Conservation (phyloP, 164 flowering plant genomes). For the Vitis cinerea region DNA sequence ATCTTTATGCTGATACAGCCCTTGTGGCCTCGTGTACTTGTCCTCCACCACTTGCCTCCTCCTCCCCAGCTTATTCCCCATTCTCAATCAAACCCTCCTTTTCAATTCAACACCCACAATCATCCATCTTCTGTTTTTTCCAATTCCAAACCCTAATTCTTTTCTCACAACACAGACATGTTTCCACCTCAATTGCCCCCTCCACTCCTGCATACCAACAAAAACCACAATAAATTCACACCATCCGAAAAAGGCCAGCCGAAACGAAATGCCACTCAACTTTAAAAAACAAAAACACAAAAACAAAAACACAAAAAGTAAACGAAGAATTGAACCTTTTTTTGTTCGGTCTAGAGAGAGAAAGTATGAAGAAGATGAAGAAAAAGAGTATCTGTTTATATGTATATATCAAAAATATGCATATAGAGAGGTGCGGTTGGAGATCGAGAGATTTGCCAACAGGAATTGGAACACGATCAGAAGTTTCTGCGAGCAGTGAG, state of each 20-base stretch:
- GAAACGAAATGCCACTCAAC: too few species aligned
- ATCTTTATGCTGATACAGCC: constrained; percentile 77
- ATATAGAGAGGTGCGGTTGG: constrained; percentile 1
- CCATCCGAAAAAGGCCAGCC: too few species aligned
- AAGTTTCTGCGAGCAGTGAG: constrained; percentile 21
- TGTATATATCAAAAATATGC: too few species aligned
- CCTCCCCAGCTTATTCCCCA: constrained; percentile 95
- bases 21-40: constrained; percentile 88
- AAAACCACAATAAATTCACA: too few species aligned
- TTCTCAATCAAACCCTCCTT: constrained; percentile 18
- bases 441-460: constrained; percentile 24
- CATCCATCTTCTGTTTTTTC: not conserved
- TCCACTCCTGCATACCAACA: too few species aligned
- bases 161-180: not conserved
- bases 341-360: not conserved
- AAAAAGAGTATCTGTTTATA: not conserved
- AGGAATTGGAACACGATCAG: constrained; percentile 28
- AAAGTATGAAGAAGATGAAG: not conserved
- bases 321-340: not conserved
- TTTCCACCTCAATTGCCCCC: not conserved
- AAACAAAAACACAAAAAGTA: too few species aligned
- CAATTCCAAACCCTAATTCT: not conserved
- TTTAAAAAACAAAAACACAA: too few species aligned
- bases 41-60: constrained; percentile 87
- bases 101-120: constrained; percentile 1